These are phyloP conservation scores for Lippia alba DNA, from an alignment of 305 asterid genomes.

Conservation along the genomic window DNA sequence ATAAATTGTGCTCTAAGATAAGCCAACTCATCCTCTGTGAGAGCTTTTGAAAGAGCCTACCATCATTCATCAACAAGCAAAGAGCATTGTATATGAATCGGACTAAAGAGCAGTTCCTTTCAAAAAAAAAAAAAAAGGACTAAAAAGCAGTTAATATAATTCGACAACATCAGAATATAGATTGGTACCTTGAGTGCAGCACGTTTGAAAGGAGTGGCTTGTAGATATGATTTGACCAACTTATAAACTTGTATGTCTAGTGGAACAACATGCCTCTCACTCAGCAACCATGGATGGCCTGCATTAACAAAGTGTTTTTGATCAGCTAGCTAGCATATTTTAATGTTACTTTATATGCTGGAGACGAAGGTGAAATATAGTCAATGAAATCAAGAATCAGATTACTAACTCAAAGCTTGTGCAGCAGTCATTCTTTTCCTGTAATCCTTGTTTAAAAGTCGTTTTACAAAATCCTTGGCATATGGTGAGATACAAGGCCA, in stretches of 20 bases:
- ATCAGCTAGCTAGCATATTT: too few species aligned
- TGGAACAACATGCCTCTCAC: slow-evolving; percentile 86
- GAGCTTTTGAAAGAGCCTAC: slow-evolving; percentile 85
- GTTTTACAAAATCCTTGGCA: slow-evolving; percentile 86
- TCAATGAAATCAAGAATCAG: neutral
- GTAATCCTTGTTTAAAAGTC: slow-evolving; percentile 90
- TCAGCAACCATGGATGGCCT: slow-evolving; percentile 96
- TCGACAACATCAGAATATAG: too few species aligned
- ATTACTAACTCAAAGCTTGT: slow-evolving; percentile 89
- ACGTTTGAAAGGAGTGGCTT: slow-evolving; percentile 87
- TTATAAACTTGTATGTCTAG: slow-evolving; percentile 82
- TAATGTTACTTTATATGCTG: too few species aligned
- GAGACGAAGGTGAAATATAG: neutral
- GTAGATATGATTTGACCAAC: slow-evolving; percentile 77
- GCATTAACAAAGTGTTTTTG: slow-evolving; percentile 28
- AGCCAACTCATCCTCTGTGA: slow-evolving; percentile 79
- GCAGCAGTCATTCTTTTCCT: slow-evolving; percentile 96
- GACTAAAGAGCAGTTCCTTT: too few species aligned
- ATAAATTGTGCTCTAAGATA: slow-evolving; percentile 87
- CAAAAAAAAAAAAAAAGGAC: too few species aligned
- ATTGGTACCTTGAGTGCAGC: slow-evolving; percentile 79
- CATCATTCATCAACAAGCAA: too few species aligned
- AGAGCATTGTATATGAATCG: too few species aligned
- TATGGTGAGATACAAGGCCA: slow-evolving; percentile 87
- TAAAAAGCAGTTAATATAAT: too few species aligned